Percentiles rank a stretch among this genome's conserved stretches.
phyloP scores from a whole-genome alignment of 495 filamentous ascomycete genomes.

The Hamigera avellanea region DNA sequence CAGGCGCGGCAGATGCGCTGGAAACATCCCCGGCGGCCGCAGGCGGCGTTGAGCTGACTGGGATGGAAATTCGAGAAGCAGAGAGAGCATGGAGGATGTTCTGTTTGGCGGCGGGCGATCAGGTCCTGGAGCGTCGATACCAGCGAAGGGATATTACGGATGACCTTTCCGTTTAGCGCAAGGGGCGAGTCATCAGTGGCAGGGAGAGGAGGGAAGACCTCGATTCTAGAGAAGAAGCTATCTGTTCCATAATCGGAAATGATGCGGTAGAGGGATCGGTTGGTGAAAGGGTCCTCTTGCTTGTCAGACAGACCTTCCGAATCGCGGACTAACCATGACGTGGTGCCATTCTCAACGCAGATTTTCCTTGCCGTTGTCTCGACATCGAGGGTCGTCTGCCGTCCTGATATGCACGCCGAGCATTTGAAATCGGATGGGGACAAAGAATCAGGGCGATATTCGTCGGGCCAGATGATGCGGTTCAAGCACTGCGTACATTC shows the following conservation, averaged over 20 bases:
- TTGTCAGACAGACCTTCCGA: slow-evolving; percentile 3
- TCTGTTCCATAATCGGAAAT: slow-evolving; percentile 17
- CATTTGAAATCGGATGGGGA: slow-evolving; percentile 19
- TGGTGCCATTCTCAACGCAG: slow-evolving; percentile 18
- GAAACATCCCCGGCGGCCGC: slow-evolving; percentile 14
- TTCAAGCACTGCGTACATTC: slow-evolving; percentile 28
- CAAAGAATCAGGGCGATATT: slow-evolving; percentile 19
- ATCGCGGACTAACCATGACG: slow-evolving; percentile 26
- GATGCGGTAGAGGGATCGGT: slow-evolving; percentile 24
- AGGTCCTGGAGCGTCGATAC: slow-evolving; percentile 16
- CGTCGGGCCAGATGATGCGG: slow-evolving; percentile 28
- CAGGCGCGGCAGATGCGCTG: slow-evolving; percentile 15
- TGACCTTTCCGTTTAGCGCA: slow-evolving; percentile 21
- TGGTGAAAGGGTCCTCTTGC: slow-evolving; percentile 19
- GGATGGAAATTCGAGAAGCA: slow-evolving; percentile 23
- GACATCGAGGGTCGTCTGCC: slow-evolving; percentile 15
- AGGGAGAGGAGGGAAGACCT: slow-evolving; percentile 27
- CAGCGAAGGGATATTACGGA: slow-evolving; percentile 24
- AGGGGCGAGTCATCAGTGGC: slow-evolving; percentile 2
- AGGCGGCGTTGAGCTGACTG: slow-evolving; percentile 10
- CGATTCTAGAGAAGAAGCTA: slow-evolving; percentile 19
- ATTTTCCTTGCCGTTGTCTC: slow-evolving; percentile 20
- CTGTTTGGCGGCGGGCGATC: slow-evolving; percentile 19
- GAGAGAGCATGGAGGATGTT: slow-evolving; percentile 21
- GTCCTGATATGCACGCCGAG: slow-evolving; percentile 18